Evolutionary conservation across 495 filamentous ascomycete genomes (phyloP).

Genomic region (Aspergillus bertholletiae): DNA sequence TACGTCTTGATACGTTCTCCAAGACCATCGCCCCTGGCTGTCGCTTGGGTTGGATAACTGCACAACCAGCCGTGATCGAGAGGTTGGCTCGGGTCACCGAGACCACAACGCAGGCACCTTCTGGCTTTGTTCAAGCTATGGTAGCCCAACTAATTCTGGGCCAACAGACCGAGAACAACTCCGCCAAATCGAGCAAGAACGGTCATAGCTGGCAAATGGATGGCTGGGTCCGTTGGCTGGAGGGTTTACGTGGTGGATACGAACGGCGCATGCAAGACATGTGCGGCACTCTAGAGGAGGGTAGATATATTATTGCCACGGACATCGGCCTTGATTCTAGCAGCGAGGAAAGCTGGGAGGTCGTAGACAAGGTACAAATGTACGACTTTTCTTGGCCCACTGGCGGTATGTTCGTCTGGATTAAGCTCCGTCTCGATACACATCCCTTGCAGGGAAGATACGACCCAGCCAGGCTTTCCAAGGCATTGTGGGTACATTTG

Average conservation of each 20-base stretch:
- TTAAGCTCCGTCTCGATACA: constrained; percentile 59
- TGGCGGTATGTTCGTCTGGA: constrained; percentile 94
- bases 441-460: constrained; percentile 64
- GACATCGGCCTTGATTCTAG: constrained; percentile 28
- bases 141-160: constrained; percentile 76
- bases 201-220: constrained; percentile 69
- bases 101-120: constrained; percentile 74
- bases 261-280: constrained; percentile 77
- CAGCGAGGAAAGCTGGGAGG: constrained; percentile 47
- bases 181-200: constrained; percentile 20
- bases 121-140: constrained; percentile 82
- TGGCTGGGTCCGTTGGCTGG: constrained; percentile 88
- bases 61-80: constrained; percentile 73
- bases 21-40: constrained; percentile 79
- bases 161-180: constrained; percentile 38
- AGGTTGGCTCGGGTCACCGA: constrained; percentile 70
- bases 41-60: constrained; percentile 75
- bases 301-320: constrained; percentile 51
- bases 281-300: constrained; percentile 64
- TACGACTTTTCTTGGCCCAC: constrained; percentile 73
- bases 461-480: constrained; percentile 40
- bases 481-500: constrained; percentile 69
- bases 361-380: constrained; percentile 66
- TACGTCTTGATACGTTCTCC: constrained; percentile 80
- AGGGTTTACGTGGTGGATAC: constrained; percentile 75